Evolutionary conservation across 169 alveolate genomes (phyloP), one percentile per base, ranked within the genome.

Genomic region (Plasmodium reichenowi): DNA sequence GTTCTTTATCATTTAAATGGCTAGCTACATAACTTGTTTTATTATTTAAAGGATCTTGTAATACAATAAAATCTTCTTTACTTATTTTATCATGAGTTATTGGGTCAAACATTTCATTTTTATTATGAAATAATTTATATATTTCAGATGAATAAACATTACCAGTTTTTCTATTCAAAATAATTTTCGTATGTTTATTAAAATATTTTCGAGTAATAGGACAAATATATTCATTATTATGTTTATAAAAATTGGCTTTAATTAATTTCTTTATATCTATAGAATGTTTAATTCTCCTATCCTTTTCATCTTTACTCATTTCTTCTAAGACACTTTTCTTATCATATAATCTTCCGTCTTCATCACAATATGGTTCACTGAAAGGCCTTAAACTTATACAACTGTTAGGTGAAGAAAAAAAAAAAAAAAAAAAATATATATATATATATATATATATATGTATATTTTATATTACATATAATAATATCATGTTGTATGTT

Each of bases 201-300:
- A 97, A 97, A 64, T 93, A 95, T 88, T 97, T 97, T 75, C 93
- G 93, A 13, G 99, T 95, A 43, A 97, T 88, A 9, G 99, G 99
- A 91, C 99, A 97, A 91, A 97, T 98, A 70, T 93, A 97, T 72
- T 96, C 95, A 63, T 95, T 97, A 62, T 95, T 62, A 12, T 93
- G 74, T 64, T 92, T 90, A 68, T 97, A 86, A 45, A 97, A 95
- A 29, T 89, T 93, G 2, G 97, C 98, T 43, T 96, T 97, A 26
- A 97, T 96, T 12, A 99, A 98, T 74, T 96, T 95, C 74, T 93
- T 90, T 50, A 93, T 93, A 76, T 93, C 86, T 60, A 70, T 32
- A 15, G 38, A 38, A 26, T 76, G 6, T 29, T 83, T 56, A 17
- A 4, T 15, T 68, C 71, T 83, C 22, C 60, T 48, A 47, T 73